Evolutionary conservation across 345 rosid species (phyloP).

Genomic region (Cardamine occulta): DNA sequence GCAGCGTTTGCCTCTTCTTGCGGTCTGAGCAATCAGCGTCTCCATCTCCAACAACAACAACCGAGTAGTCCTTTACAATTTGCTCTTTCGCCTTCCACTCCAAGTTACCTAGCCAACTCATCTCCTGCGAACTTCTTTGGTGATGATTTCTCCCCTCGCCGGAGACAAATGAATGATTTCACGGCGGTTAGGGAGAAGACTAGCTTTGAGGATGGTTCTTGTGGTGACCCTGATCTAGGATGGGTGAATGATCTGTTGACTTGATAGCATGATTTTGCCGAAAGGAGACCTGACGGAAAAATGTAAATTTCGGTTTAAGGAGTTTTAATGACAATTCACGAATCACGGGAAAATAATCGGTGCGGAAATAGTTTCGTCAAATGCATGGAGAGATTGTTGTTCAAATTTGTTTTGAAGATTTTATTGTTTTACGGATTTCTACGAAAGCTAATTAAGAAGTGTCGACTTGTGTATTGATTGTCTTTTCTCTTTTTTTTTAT

Average conservation of each 20-base stretch:
- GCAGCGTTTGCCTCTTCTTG: conserved; percentile 38
- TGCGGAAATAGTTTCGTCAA: conserved; percentile 1
- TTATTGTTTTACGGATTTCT: conserved; percentile 31
- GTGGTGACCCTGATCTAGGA: conserved; percentile 78
- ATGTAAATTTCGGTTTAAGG: conserved; percentile 7
- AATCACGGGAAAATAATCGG: background rate
- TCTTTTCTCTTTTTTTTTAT: background rate
- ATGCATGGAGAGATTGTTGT: conserved; percentile 29
- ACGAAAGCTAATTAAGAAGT: conserved; percentile 29
- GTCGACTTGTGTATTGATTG: conserved; percentile 14
- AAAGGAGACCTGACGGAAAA: background rate
- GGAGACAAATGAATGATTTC: conserved; percentile 29
- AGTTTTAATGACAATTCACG: conserved; percentile 12
- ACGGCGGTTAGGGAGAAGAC: conserved; percentile 23
- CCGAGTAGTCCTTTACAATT: conserved; percentile 40
- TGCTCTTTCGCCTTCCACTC: conserved; percentile 40
- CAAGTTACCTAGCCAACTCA: conserved; percentile 32
- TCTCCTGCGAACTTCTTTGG: conserved; percentile 19
- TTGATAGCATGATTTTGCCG: conserved; percentile 31
- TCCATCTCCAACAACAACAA: conserved; percentile 26
- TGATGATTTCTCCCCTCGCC: conserved; percentile 32
- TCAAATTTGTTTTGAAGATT: conserved; percentile 36
- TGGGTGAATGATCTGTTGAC: conserved; percentile 95
- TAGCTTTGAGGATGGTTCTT: conserved; percentile 30
- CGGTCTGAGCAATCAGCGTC: conserved; percentile 36